phyloP scores from a whole-genome alignment of 768 basidiomycete species.

The Lyophyllum shimeji region DNA sequence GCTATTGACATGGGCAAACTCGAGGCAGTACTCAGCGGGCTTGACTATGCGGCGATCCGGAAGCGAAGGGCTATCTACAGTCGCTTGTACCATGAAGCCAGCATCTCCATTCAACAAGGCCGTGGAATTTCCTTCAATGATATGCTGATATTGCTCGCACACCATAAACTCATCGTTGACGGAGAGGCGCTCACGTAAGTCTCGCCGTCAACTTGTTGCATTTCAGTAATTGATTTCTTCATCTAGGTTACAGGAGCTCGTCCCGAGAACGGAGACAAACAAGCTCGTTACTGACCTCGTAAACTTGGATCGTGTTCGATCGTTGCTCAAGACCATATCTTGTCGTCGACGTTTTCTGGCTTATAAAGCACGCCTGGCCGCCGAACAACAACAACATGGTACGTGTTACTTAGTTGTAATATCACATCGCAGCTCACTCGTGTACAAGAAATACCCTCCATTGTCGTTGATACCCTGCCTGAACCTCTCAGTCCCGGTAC shows the following conservation, averaged over 20 bases:
- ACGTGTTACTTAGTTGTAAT: conserved; percentile 7
- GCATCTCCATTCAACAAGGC: conserved; percentile 64
- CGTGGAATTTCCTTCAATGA: conserved; percentile 88
- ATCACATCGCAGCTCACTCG: conserved; percentile 1
- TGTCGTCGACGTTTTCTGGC: conserved; percentile 68
- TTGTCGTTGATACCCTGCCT: conserved; percentile 62
- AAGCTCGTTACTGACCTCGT: conserved; percentile 81
- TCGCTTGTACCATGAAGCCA: conserved; percentile 85
- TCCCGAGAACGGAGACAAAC: conserved; percentile 72
- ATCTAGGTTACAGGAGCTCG: conserved; percentile 76
- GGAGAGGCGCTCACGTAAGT: conserved; percentile 85
- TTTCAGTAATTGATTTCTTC: conserved; percentile 9
- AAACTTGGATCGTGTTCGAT: conserved; percentile 81
- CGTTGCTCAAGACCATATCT: conserved; percentile 74
- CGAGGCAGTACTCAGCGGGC: conserved; percentile 51
- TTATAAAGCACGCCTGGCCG: conserved; percentile 40
- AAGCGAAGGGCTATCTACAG: conserved; percentile 70
- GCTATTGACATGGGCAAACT: conserved; percentile 66
- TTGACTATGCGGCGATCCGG: conserved; percentile 66
- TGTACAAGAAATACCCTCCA: conserved; percentile 64
- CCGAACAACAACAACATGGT: conserved; percentile 44
- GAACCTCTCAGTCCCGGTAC: conserved; percentile 45
- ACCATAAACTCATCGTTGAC: conserved; percentile 91
- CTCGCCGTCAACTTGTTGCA: neutral
- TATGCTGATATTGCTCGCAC: conserved; percentile 85